These are phyloP conservation scores for Oryza rufipogon DNA, from an alignment of 176 grass and related monocot species.

Conservation along the genomic window DNA sequence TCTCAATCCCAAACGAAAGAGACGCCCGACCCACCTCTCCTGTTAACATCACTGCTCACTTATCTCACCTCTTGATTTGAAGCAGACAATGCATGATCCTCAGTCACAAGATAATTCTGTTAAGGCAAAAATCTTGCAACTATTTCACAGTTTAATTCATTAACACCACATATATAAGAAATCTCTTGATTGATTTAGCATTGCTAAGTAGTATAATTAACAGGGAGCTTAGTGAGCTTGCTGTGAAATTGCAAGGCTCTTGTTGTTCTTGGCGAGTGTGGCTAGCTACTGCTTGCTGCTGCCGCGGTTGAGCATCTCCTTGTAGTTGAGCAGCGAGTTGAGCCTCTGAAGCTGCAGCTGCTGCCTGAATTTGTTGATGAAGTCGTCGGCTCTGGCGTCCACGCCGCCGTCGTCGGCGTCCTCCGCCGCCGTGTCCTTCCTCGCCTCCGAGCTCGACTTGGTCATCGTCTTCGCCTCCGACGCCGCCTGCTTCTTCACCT, in stretches of 20 bases:
- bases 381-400: slow-evolving; percentile 68
- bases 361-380: slow-evolving; percentile 81
- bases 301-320: slow-evolving; percentile 72
- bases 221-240: not conserved
- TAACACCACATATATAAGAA: not conserved
- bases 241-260: not conserved
- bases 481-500: slow-evolving; percentile 21
- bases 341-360: slow-evolving; percentile 86
- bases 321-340: slow-evolving; percentile 83
- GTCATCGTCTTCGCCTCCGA: slow-evolving; percentile 25
- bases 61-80: not conserved
- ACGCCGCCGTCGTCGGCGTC: slow-evolving; percentile 45
- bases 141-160: not conserved
- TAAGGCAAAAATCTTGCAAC: not conserved
- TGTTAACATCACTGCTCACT: slow-evolving; percentile 9
- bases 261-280: not conserved
- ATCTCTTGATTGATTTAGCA: not conserved
- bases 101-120: not conserved
- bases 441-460: slow-evolving; percentile 48
- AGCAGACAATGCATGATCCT: not conserved
- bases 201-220: not conserved
- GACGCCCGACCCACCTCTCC: slow-evolving; percentile 17
- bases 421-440: not conserved
- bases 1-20: not conserved
- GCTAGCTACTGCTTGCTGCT: slow-evolving; percentile 14